Evolutionary conservation across 345 rosid species (phyloP), one percentile per base, ranked within the genome.

Genomic region (Ailanthus altissimus): DNA sequence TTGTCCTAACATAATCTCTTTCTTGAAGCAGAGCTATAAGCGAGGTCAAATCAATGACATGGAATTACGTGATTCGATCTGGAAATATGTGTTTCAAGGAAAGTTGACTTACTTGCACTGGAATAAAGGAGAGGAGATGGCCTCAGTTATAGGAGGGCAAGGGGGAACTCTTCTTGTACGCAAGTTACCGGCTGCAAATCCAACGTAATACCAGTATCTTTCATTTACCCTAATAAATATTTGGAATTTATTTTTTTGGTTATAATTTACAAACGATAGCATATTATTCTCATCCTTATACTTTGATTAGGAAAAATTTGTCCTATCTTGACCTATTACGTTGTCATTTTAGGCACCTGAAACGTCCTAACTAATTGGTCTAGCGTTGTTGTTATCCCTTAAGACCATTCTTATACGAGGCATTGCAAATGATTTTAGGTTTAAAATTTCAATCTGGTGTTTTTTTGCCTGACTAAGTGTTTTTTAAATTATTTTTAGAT

Each of bases 151-250:
- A 25, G 92, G 90, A 72, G 85, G 76, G 28, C 78, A 87, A 58
- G 90, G 88, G n/a, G 90, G 92, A 70, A 90, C 98, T 15, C 95
- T 92, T 83, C 99, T 96, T 23, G 84, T 96, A 59, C 89, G 99
- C 59, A 96, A 92, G 82, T 81, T 96, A 83, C 91, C 98, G 20
- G 46, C 75, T 51, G 88, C 90, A 45, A 81, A 85, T 86, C 86
- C 94, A 72, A 78, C 64, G 97, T 93, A 86, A 86, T 84, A 49
- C 61, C 65, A 53, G 78, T 75, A 51, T 74, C 67, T 38, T 50
- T 65, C 64, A 7, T 11, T 61, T 56, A 46, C 60, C 58, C 46
- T 67, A 46, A 62, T 67, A 6, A 43, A 11, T 36, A 32, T 59
- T 32, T 61, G 58, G 59, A 67, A 51, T 73, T 3, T 38, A 14